Conservation (phyloP, 176 grass and related monocot genomes). For the Raddia guianensis region DNA sequence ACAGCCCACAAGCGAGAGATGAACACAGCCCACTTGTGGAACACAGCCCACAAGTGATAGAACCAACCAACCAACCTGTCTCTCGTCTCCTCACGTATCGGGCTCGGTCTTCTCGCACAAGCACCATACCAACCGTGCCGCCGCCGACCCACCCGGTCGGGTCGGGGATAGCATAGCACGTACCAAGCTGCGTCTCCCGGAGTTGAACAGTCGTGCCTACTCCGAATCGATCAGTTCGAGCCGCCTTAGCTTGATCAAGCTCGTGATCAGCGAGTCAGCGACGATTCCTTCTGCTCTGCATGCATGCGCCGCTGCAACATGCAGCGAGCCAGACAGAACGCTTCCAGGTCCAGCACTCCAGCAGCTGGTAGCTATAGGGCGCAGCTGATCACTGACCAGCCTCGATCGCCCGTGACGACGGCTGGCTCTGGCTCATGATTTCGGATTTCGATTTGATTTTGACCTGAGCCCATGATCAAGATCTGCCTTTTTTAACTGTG, state of each 20-base stretch:
- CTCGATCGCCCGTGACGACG: too few relatives aligned
- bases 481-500: background rate
- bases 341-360: background rate
- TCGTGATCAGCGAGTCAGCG: background rate
- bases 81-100: too few relatives aligned
- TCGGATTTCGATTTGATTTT: background rate
- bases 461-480: background rate
- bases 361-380: background rate
- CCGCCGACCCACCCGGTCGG: too few relatives aligned
- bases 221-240: background rate
- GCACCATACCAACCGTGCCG: too few relatives aligned
- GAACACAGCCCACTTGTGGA: too few relatives aligned
- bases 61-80: too few relatives aligned
- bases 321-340: background rate
- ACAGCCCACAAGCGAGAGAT: too few relatives aligned
- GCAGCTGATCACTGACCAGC: background rate
- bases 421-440: too few relatives aligned
- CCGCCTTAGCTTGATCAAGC: slow-evolving; percentile 43
- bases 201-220: background rate
- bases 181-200: background rate
- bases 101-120: too few relatives aligned
- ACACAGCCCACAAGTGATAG: too few relatives aligned
- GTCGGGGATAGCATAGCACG: too few relatives aligned
- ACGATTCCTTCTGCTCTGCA: background rate
- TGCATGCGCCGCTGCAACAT: background rate